phyloP scores from a whole-genome alignment of 176 grass and related monocot genomes.

The Cenchrus purpureus region DNA sequence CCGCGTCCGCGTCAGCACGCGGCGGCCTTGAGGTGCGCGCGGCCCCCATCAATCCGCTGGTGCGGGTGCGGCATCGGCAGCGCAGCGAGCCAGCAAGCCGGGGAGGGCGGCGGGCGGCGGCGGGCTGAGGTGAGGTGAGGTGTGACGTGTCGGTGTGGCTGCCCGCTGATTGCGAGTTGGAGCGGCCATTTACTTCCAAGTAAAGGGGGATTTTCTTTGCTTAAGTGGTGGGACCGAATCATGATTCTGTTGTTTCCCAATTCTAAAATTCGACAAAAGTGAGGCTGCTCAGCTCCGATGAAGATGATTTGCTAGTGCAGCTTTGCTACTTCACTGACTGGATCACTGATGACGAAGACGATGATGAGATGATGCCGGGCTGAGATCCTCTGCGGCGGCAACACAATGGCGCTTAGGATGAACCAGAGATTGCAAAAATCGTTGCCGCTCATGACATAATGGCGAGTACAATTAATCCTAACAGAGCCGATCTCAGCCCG shows the following conservation, averaged over 20 bases:
- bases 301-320: no score
- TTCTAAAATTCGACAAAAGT: not conserved
- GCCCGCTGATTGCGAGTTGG: slow-evolving; percentile 17
- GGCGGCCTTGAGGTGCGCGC: slow-evolving; percentile 36
- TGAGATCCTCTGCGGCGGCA: slow-evolving; percentile 12
- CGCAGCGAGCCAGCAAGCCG: not conserved
- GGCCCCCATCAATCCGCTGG: slow-evolving; percentile 27
- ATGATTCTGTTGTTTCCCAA: not conserved
- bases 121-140: not conserved
- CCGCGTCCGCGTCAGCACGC: not conserved
- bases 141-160: not conserved
- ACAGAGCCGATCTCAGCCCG: no score
- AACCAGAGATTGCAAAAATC: no score
- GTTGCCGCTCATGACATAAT: no score
- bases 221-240: not conserved
- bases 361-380: not conserved
- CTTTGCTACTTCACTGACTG: not conserved
- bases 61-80: not conserved
- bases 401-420: no score
- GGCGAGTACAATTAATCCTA: no score
- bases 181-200: not conserved
- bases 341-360: slow-evolving; percentile 17
- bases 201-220: not conserved
- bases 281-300: not conserved
- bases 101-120: not conserved